Base-by-base conservation (phyloP, 306 rosid species). In the Clitoria ternatea region DNA sequence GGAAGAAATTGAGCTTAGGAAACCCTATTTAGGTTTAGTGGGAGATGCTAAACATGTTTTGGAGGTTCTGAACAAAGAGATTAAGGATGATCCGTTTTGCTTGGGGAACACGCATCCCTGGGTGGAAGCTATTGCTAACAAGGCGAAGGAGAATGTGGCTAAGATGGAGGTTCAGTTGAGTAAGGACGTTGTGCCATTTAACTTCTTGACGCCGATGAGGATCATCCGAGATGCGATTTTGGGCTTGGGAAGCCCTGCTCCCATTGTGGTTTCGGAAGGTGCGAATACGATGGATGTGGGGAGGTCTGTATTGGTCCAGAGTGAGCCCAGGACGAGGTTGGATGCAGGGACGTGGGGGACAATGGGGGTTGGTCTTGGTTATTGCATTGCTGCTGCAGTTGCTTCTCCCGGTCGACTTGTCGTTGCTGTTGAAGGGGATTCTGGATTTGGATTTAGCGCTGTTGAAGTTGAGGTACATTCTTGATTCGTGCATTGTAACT, bases 391-490 rank as follows among this genome's bases (percentile, higher is more conserved):
- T 0, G 99, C 96, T 0, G 90, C 99, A 0, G 95, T 87, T 32
- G 99, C 99, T 75, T 85, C 82, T 0, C 99, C 97, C 0, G 87
- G 33, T 37, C 86, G 99, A 49, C 94, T 94, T 27, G 96, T 94
- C 0, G 95, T 94, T 54, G 97, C 92, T 0, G 95, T 90, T 45
- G 99, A 94, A 80, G 99, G 99, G 19, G 97, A 94, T 81, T 94
- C 99, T 70, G 99, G 92, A 70, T 91, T 91, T 22, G 96, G 96
- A 26, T 94, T 94, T 53, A 94, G 99, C 50, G 99, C 95, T 22
- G 87, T 94, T 62, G 99, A 94, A 94, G 99, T 94, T 80, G 99
- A 94, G 99, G 99, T 94, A 83, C 56, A 4, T 54, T n/a, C 59
- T 26, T 9, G 7, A 49, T 57, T 7, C 19, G 2, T 70, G 55